Conservation (phyloP, 2,329 filamentous ascomycete genomes). For the Alternaria sp. region DNA sequence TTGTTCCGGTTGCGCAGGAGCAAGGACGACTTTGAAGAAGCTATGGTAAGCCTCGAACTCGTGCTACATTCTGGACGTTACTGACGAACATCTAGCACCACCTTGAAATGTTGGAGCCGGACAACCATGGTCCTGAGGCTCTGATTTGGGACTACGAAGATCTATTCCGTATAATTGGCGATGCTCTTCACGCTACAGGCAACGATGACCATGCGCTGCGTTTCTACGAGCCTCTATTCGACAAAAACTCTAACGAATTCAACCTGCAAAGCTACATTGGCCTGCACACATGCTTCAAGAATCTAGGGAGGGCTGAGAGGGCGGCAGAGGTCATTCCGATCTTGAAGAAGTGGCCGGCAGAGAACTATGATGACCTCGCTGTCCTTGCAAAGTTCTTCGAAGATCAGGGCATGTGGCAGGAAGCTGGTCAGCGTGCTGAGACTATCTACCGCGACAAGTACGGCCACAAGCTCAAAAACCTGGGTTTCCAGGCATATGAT, state of each 20-base stretch:
- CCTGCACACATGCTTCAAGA: slow-evolving; percentile 70
- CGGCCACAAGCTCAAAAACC: slow-evolving; percentile 55
- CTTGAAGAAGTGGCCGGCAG: slow-evolving; percentile 74
- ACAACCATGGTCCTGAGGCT: slow-evolving; percentile 60
- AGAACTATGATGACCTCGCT: slow-evolving; percentile 78
- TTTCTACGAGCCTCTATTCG: slow-evolving; percentile 63
- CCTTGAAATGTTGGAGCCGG: slow-evolving; percentile 71
- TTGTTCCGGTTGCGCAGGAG: slow-evolving; percentile 79
- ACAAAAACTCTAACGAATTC: slow-evolving; percentile 33
- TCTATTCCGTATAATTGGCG: slow-evolving; percentile 76
- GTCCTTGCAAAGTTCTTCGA: slow-evolving; percentile 88
- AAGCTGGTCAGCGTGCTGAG: slow-evolving; percentile 56
- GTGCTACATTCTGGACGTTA: slow-evolving; percentile 53
- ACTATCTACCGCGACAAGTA: slow-evolving; percentile 76
- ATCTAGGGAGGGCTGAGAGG: slow-evolving; percentile 68
- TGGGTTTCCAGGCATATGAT: slow-evolving; percentile 41
- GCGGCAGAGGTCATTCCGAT: slow-evolving; percentile 81
- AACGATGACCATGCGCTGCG: slow-evolving; percentile 64
- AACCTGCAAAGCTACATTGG: slow-evolving; percentile 43
- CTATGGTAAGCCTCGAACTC: slow-evolving; percentile 69
- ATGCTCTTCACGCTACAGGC: slow-evolving; percentile 62
- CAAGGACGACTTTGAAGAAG: slow-evolving; percentile 70
- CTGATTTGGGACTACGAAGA: slow-evolving; percentile 74
- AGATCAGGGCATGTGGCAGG: slow-evolving; percentile 68
- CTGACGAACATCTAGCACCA: slow-evolving; percentile 51